Base-by-base conservation (phyloP, 1,284 basidiomycete genomes). In the Boletus mariae region DNA sequence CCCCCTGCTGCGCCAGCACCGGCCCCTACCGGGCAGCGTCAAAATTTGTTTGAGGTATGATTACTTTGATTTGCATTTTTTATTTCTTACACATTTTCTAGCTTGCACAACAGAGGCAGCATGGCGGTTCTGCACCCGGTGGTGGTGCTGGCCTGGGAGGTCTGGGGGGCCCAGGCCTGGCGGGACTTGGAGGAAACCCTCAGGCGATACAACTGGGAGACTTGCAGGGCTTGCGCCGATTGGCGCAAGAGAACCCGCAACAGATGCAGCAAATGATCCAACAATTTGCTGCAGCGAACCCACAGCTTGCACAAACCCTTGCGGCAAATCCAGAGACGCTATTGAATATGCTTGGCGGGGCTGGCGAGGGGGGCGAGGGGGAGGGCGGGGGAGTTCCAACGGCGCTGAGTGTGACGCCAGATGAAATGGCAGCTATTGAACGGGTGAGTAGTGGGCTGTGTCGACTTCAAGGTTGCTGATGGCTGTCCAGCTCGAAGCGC, bases 401-500 rank as follows among this genome's bases (percentile, higher is more conserved):
- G 0, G n/a, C 81, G 34, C 84, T 96, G 57, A 82, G 84, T 53
- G 80, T 96, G 38, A 94, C 92, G 6, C 77, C 80, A 45, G 92
- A 94, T 58, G 94, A 98, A 71, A 78, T 80, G 50, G 91, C 82
- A 47, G 92, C 94, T 5, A 95, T 98, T 58, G 80, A 86, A 69
- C 78, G 94, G 64, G 92, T 93, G 70, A 69, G 87, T 77, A 32
- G 25, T 10, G 49, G 2, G 37, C 38, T 28, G 20, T 31, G 32
- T 29, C 7, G 43, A 32, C 2, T 17, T 10, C 32, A 26, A 46
- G 47, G 53, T 50, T 53, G 40, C 59, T 53, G 44, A 56, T 54
- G 5, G 4, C 3, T 1, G 12, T 12, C 4, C 57, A 94, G 89
- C 76, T 98, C 56, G 83, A 92, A 71, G 86, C 77, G 2, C 83